Percentiles rank a stretch among this genome's conserved stretches.
phyloP scores from a whole-genome alignment of 495 filamentous ascomycete genomes.

The Parachaetomium inaequale region DNA sequence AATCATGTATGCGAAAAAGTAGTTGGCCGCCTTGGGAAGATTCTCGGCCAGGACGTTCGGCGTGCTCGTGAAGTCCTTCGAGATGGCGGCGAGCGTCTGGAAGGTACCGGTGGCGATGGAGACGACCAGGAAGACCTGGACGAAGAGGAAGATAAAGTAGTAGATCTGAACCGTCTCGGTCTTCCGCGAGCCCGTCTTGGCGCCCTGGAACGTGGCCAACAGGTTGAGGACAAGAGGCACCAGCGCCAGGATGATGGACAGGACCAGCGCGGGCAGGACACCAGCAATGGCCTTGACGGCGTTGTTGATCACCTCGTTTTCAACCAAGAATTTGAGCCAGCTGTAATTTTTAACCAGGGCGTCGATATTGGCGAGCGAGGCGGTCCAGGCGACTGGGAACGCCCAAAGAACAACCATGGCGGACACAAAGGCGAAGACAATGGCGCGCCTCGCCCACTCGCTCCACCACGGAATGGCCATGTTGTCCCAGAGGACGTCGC shows the following conservation, averaged over 20 bases:
- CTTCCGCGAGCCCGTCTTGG: conserved; percentile 75
- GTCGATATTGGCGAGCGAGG: conserved; percentile 70
- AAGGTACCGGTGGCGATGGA: conserved; percentile 81
- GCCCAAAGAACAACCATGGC: conserved; percentile 88
- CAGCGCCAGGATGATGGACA: conserved; percentile 75
- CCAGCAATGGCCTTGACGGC: conserved; percentile 75
- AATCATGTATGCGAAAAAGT: conserved; percentile 98
- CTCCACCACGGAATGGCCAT: conserved; percentile 97
- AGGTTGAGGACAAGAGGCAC: conserved; percentile 71
- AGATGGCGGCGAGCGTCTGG: conserved; percentile 58
- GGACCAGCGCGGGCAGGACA: conserved; percentile 74
- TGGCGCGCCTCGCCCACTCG: conserved; percentile 68
- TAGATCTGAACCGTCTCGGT: conserved; percentile 84
- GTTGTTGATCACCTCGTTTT: conserved; percentile 52
- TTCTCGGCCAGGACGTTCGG: conserved; percentile 73
- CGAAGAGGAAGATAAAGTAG: conserved; percentile 93
- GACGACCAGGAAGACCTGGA: conserved; percentile 92
- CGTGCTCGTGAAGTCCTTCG: conserved; percentile 54
- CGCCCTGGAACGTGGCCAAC: conserved; percentile 70
- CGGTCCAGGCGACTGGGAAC: conserved; percentile 85
- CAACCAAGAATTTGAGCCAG: conserved; percentile 69
- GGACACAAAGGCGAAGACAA: conserved; percentile 62
- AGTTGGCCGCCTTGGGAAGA: conserved; percentile 85
- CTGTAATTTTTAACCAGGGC: conserved; percentile 59
- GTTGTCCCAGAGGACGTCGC: conserved; percentile 96